Evolutionary conservation across 257 asterid genomes (phyloP).

Genomic region (Marsdenia floribunda): DNA sequence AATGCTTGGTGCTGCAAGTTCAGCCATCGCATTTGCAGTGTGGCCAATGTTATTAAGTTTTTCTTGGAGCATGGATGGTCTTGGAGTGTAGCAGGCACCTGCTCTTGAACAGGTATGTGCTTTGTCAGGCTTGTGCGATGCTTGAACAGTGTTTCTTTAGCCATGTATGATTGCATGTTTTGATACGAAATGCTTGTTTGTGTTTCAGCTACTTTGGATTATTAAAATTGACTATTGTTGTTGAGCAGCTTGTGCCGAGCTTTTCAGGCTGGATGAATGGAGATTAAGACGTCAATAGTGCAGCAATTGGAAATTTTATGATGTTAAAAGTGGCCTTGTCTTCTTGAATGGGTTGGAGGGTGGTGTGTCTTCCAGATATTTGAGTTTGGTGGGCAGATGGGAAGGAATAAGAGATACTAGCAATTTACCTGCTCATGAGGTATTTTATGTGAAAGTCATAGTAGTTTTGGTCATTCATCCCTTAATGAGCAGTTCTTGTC

Average conservation of each 20-base stretch:
- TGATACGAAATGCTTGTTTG: background rate
- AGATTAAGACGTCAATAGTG: slow-evolving; percentile 55
- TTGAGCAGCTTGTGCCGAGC: slow-evolving; percentile 72
- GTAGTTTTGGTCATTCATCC: slow-evolving; percentile 34
- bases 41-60: slow-evolving; percentile 66
- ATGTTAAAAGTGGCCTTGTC: slow-evolving; percentile 37
- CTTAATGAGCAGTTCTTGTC: slow-evolving; percentile 35
- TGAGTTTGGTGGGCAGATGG: slow-evolving; percentile 35
- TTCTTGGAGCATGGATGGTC: slow-evolving; percentile 78
- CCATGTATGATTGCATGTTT: background rate
- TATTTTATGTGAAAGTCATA: slow-evolving; percentile 25
- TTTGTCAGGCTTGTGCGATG: slow-evolving; percentile 13
- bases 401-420: slow-evolving; percentile 28
- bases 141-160: background rate
- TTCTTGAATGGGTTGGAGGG: slow-evolving; percentile 39
- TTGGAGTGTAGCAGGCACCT: slow-evolving; percentile 76
- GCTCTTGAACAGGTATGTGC: slow-evolving; percentile 47
- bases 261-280: slow-evolving; percentile 50
- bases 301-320: slow-evolving; percentile 35
- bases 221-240: slow-evolving; percentile 30
- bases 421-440: slow-evolving; percentile 36
- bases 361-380: slow-evolving; percentile 19
- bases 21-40: slow-evolving; percentile 52
- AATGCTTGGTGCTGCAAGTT: slow-evolving; percentile 51
- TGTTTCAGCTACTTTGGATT: slow-evolving; percentile 12